Percentiles rank a stretch among this genome's conserved stretches.
Evolutionary conservation across 177 flowering plant genomes (phyloP).

Genomic region (Tripterygium wilfordii): DNA sequence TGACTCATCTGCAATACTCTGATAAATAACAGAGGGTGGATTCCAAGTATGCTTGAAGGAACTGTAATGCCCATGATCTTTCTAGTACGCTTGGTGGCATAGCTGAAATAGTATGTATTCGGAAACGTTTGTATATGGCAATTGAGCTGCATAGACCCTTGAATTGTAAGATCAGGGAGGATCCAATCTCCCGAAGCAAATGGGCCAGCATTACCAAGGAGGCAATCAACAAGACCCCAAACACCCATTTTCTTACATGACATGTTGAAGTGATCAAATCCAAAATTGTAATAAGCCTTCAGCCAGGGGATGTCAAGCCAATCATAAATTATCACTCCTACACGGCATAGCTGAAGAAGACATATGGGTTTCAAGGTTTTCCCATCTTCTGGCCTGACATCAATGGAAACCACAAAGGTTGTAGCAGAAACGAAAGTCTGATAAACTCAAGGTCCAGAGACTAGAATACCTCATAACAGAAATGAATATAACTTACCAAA

Average conservation of each 20-base stretch:
- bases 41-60: slow-evolving; percentile 69
- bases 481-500: too few species aligned
- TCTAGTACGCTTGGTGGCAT: slow-evolving; percentile 77
- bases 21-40: slow-evolving; percentile 78
- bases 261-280: slow-evolving; percentile 90
- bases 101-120: slow-evolving; percentile 86
- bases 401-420: slow-evolving; percentile 3
- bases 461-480: too few species aligned
- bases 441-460: too few species aligned
- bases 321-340: slow-evolving; percentile 82
- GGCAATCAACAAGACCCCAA: slow-evolving; percentile 73
- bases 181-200: slow-evolving; percentile 96
- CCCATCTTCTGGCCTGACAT: slow-evolving; percentile 78
- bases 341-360: slow-evolving; percentile 72
- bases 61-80: slow-evolving; percentile 67
- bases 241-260: slow-evolving; percentile 73
- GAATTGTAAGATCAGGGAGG: slow-evolving; percentile 89
- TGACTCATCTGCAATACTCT: slow-evolving; percentile 87
- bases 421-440: too few species aligned
- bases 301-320: slow-evolving; percentile 87
- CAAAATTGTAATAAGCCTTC: slow-evolving; percentile 82
- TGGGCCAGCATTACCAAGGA: slow-evolving; percentile 82
- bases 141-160: slow-evolving; percentile 71
- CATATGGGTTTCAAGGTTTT: slow-evolving; percentile 64
- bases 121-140: slow-evolving; percentile 67